These are phyloP conservation scores for Coffea canephora DNA, from an alignment of 257 asterid genomes.

Conservation along the genomic window DNA sequence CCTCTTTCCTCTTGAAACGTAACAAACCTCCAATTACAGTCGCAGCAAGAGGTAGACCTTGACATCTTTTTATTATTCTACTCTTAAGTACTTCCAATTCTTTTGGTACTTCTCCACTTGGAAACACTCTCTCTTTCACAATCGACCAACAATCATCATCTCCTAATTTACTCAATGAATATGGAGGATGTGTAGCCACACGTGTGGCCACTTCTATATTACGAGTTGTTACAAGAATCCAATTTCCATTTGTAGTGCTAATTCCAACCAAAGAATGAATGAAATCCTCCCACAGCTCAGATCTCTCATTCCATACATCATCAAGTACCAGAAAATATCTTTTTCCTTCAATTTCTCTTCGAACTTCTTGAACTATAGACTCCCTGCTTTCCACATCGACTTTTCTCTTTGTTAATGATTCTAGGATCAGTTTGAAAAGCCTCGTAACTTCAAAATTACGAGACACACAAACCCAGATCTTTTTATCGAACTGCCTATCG, in stretches of 20 bases:
- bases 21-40: slow-evolving; percentile 10
- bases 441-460: slow-evolving; percentile 12
- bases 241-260: too few relatives aligned
- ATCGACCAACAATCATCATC: too few relatives aligned
- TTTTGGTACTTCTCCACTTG: too few relatives aligned
- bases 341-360: background rate
- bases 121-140: too few relatives aligned
- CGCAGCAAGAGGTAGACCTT: background rate
- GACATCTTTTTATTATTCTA: too few relatives aligned
- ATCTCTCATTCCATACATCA: slow-evolving; percentile 25
- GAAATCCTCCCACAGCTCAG: background rate
- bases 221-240: too few relatives aligned
- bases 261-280: too few relatives aligned
- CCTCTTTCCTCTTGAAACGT: slow-evolving; percentile 2
- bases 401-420: background rate
- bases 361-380: slow-evolving; percentile 1
- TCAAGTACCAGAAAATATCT: slow-evolving; percentile 26
- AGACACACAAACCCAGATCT: slow-evolving; percentile 24
- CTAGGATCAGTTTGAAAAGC: slow-evolving; percentile 14
- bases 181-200: too few relatives aligned
- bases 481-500: background rate
- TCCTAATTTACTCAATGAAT: too few relatives aligned
- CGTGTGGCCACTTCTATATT: too few relatives aligned
- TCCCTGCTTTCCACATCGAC: background rate
- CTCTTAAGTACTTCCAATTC: too few relatives aligned